phyloP scores from a whole-genome alignment of 176 grass and related monocot genomes.

The Eleusine indica region DNA sequence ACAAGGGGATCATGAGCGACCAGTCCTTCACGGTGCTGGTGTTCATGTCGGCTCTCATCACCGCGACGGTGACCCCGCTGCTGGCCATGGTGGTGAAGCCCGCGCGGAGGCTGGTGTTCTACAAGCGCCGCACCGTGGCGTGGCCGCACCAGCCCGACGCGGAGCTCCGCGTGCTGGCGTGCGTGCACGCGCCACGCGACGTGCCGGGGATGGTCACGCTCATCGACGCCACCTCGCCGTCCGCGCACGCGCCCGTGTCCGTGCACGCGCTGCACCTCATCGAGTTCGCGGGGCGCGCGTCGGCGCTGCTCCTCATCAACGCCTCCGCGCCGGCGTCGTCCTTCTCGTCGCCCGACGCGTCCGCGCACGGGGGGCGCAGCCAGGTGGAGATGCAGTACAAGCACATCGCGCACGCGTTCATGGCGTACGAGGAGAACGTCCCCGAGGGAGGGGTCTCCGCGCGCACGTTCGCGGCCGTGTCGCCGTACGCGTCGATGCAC shows the following conservation, averaged over 20 bases:
- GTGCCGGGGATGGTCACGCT: conserved; percentile 52
- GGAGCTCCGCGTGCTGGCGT: conserved; percentile 56
- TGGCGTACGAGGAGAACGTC: conserved; percentile 55
- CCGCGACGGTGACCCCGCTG: conserved; percentile 55
- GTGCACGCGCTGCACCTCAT: conserved; percentile 72
- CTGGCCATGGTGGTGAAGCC: conserved; percentile 62
- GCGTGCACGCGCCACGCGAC: conserved; percentile 64
- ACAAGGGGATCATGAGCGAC: conserved; percentile 66
- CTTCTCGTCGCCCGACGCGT: neutral
- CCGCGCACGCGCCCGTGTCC: conserved; percentile 42
- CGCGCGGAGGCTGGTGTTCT: conserved; percentile 55
- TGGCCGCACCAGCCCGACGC: conserved; percentile 58
- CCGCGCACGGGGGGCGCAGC: conserved; percentile 25
- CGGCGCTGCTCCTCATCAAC: conserved; percentile 61
- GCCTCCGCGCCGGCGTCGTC: conserved; percentile 28
- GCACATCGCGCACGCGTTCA: conserved; percentile 63
- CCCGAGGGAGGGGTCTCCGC: conserved; percentile 34
- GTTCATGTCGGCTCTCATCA: conserved; percentile 61
- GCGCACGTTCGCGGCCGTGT: conserved; percentile 56
- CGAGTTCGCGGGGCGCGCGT: conserved; percentile 62
- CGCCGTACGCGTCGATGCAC: conserved; percentile 64
- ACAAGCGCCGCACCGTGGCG: conserved; percentile 66
- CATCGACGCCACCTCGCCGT: conserved; percentile 55
- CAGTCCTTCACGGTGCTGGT: conserved; percentile 79
- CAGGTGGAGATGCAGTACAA: conserved; percentile 58